Percentiles rank a stretch among this genome's conserved stretches.
Conservation (phyloP, 805 yeast genomes). For the Brettanomyces naardenensis region DNA sequence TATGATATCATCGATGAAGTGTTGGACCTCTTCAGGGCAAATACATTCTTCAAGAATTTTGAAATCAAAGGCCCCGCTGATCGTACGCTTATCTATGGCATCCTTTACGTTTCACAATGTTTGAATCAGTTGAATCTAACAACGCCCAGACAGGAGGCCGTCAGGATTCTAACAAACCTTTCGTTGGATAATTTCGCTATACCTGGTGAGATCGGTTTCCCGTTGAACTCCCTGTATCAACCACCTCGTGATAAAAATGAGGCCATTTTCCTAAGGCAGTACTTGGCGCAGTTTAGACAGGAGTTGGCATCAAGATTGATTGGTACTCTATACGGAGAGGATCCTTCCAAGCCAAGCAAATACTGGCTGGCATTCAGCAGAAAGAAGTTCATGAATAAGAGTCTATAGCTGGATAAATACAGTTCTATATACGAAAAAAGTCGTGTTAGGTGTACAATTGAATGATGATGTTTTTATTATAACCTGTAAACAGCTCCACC, state of each 20-base stretch:
- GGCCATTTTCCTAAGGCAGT: slow-evolving; percentile 69
- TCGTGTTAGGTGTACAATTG: too few relatives aligned
- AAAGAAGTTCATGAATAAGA: slow-evolving; percentile 92
- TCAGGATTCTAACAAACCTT: slow-evolving; percentile 66
- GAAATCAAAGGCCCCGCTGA: slow-evolving; percentile 96
- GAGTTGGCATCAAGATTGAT: slow-evolving; percentile 80
- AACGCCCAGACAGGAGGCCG: slow-evolving; percentile 50
- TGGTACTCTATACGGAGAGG: slow-evolving; percentile 60
- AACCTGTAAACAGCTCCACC: slow-evolving; percentile 31
- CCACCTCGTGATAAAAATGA: slow-evolving; percentile 72
- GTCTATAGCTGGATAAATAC: slow-evolving; percentile 34
- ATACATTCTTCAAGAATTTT: slow-evolving; percentile 92
- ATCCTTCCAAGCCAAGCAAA: slow-evolving; percentile 63
- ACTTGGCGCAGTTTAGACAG: slow-evolving; percentile 90
- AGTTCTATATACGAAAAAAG: background rate
- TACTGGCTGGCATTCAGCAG: slow-evolving; percentile 95
- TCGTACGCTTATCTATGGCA: slow-evolving; percentile 88
- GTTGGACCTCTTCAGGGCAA: slow-evolving; percentile 88
- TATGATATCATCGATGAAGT: slow-evolving; percentile 92
- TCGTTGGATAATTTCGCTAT: slow-evolving; percentile 82
- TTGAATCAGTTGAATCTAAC: slow-evolving; percentile 49
- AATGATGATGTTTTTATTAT: background rate
- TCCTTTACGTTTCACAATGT: slow-evolving; percentile 81
- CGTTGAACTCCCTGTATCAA: slow-evolving; percentile 70
- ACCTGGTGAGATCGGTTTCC: slow-evolving; percentile 95